phyloP scores from a whole-genome alignment of 23 red algal genomes.

The Rhodosorus marinus region DNA sequence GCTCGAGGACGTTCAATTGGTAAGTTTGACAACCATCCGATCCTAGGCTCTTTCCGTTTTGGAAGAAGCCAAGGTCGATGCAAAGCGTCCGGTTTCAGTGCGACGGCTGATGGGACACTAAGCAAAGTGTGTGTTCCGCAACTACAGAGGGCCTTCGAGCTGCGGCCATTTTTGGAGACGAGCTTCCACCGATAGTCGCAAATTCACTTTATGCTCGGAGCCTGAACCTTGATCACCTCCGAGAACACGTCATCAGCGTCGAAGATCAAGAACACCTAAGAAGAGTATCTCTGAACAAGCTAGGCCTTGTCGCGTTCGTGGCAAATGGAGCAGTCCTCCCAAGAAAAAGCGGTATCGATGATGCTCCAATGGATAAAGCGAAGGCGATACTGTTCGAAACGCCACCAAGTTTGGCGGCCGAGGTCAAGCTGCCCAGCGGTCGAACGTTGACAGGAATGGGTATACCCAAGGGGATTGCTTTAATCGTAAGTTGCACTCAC shows the following conservation, averaged over 20 bases:
- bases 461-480: slow-evolving; percentile 18
- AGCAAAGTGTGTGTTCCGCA: too few relatives aligned
- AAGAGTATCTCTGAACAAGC: slow-evolving; percentile 4
- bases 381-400: slow-evolving; percentile 26
- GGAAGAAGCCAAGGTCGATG: too few relatives aligned
- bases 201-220: slow-evolving; percentile 11
- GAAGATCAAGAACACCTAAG: slow-evolving; percentile 41
- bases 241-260: slow-evolving; percentile 16
- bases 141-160: slow-evolving; percentile 35
- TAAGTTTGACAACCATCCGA: too few relatives aligned
- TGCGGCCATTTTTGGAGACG: slow-evolving; percentile 9
- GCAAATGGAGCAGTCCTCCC: slow-evolving; percentile 57
- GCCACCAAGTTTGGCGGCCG: slow-evolving; percentile 6
- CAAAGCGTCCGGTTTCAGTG: too few relatives aligned
- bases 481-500: too few relatives aligned
- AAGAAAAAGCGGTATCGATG: slow-evolving; percentile 21
- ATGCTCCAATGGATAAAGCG: slow-evolving; percentile 10
- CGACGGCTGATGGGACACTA: too few relatives aligned
- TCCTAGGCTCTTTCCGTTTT: too few relatives aligned
- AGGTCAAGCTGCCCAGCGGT: slow-evolving; percentile 14
- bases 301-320: slow-evolving; percentile 44
- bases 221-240: slow-evolving; percentile 7
- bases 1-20: slow-evolving; percentile 52
- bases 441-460: slow-evolving; percentile 41
- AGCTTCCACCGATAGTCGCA: slow-evolving; percentile 3